Evolutionary conservation across 225 moss, liverwort and hornwort genomes (phyloP).

Genomic region (Physcomitrium patens): DNA sequence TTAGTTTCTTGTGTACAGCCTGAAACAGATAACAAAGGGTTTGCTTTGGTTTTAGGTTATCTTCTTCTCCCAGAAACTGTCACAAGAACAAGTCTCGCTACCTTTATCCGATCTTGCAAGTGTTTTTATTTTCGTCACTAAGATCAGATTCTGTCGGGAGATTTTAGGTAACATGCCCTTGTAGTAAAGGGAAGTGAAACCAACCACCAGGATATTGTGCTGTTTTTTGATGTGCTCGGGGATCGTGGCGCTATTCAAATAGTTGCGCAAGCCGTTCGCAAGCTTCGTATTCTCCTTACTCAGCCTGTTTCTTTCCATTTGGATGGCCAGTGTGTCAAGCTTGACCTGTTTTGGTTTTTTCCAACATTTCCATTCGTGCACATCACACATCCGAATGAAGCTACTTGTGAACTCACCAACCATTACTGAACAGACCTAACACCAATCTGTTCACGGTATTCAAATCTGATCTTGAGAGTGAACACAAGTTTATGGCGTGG

Average conservation of each 20-base stretch:
- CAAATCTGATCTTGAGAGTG: no score
- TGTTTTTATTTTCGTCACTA: no score
- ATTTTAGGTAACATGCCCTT: background rate
- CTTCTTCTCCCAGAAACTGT: no score
- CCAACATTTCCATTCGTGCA: background rate
- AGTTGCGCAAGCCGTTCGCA: conserved; percentile 47
- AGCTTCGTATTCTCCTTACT: conserved; percentile 65
- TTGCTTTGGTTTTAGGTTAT: background rate
- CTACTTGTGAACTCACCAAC: background rate
- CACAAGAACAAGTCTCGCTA: background rate
- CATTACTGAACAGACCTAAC: background rate
- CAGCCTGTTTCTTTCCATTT: conserved; percentile 65
- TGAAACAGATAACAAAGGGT: conserved; percentile 12
- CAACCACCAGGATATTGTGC: conserved; percentile 54
- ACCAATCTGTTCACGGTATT: background rate
- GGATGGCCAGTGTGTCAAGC: conserved; percentile 86
- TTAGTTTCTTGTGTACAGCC: conserved; percentile 40
- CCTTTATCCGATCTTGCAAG: background rate
- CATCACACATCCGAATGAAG: background rate
- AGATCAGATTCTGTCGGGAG: no score
- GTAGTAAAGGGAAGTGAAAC: conserved; percentile 5
- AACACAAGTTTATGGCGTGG: background rate
- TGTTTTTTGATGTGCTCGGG: conserved; percentile 41
- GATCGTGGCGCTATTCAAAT: conserved; percentile 64
- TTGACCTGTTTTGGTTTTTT: conserved; percentile 48